Evolutionary conservation across 2,329 filamentous ascomycete genomes (phyloP).

Genomic region (Ilyonectria robusta): DNA sequence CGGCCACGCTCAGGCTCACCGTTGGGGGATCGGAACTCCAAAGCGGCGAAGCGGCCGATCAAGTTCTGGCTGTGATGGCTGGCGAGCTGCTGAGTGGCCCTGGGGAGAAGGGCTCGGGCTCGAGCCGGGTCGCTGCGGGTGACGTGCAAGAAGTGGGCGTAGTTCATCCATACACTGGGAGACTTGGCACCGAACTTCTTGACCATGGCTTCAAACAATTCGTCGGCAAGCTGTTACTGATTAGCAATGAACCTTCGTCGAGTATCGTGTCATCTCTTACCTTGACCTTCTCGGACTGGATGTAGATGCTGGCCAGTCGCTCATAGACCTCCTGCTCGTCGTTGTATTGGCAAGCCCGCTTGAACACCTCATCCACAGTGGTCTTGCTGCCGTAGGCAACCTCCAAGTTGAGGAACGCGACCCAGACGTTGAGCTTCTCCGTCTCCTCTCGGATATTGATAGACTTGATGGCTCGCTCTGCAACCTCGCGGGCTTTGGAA

Average conservation of each 20-base stretch:
- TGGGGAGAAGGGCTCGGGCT: constrained; percentile 82
- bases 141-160: constrained; percentile 91
- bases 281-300: constrained; percentile 87
- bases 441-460: constrained; percentile 93
- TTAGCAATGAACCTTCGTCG: constrained; percentile 44
- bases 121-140: constrained; percentile 78
- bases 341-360: constrained; percentile 93
- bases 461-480: constrained; percentile 89
- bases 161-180: constrained; percentile 91
- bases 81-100: constrained; percentile 88
- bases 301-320: constrained; percentile 93
- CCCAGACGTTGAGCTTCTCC: constrained; percentile 96
- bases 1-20: constrained; percentile 92
- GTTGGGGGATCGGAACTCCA: constrained; percentile 88
- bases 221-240: constrained; percentile 82
- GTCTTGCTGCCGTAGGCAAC: constrained; percentile 90
- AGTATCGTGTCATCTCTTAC: constrained; percentile 65
- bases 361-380: constrained; percentile 87
- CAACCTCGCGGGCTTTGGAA: constrained; percentile 88
- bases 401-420: constrained; percentile 94
- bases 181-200: constrained; percentile 90
- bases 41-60: constrained; percentile 88
- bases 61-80: constrained; percentile 75
- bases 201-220: constrained; percentile 86
- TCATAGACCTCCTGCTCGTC: constrained; percentile 92